Base-by-base conservation (phyloP, 2,329 filamentous ascomycete genomes). In the Nothomitra cinnamomea region DNA sequence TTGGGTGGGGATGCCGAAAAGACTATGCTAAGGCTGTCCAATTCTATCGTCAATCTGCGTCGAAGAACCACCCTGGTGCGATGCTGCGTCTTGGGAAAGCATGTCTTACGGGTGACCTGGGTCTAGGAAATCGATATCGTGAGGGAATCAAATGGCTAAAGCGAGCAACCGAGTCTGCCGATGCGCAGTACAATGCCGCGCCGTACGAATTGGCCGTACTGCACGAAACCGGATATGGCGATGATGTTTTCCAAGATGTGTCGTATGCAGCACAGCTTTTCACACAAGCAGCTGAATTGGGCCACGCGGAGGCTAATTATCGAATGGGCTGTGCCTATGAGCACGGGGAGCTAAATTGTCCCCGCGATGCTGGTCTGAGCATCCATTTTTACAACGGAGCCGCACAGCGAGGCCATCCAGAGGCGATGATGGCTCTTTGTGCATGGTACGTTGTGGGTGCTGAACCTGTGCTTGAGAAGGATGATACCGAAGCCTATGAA, bases 381-480 rank as follows among this genome's bases (percentile, higher is more conserved):
- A 88, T 98, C 8, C 92, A 98, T 66, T 98, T 95, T 65, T 98
- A 98, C 70, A 98, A 90, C 1, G 83, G 82, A 24, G 90, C 92
- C 12, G 92, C 92, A 1, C 85, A 94, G 62, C 75, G 77, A 47
- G 87, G 87, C 1, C 85, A 95, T 62, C 75, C 88, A 0, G 77
- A 81, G 49, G 90, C 88, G 49, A 96, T 96, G 88, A 95, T 98
- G 89, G 90, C 90, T 3, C 74, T 98, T 7, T 98, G 92, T 68
- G 92, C 92, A 10, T 98, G 92, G 92, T 98, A 96, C 67, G 85
- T 96, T 76, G 85, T 96, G 41, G 92, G 92, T 10, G 92, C 92
- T 1, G 85, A 89, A 60, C 88, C 89, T 0, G 80, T 96, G 13
- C 70, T 98, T 21, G 89, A 95, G 56, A 95, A 92, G 68, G 90